Evolutionary conservation across 306 rosid genomes (phyloP), one percentile per base, ranked within the genome.

Genomic region (Quercus wislizeni): DNA sequence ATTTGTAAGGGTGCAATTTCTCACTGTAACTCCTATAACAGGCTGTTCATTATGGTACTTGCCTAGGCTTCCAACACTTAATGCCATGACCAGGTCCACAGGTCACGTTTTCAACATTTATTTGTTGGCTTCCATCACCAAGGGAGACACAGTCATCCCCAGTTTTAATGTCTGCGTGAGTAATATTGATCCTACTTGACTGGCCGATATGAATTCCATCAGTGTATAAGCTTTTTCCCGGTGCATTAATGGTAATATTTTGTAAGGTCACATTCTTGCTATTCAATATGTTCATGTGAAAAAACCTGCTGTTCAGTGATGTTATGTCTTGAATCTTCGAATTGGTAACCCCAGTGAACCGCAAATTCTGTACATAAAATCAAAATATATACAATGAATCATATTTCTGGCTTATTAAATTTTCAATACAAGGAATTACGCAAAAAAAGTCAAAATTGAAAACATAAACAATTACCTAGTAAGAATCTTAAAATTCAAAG

Each of bases 11-110:
- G 76, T 73, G 75, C 79, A 77, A 35, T 72, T 67, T 57, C 57
- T 56, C 18, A 77, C 71, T n/a, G 17, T 56, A 21, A 77, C 31
- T 3, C 75, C 73, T 4, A 8, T 8, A 4, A 82, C 82, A 41
- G 78, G 81, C 11, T 77, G 10, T 52, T 82, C 85, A 4, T 80
- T 13, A 15, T 35, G 69, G 70, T 73, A 82, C 81, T 77, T 80
- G 9, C 79, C 83, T 41, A 80, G 61, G 69, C 83, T 80, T 7
- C 78, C 85, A 23, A 82, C 70, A 18, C 75, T 55, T 6, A 21
- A 82, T 63, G 43, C 85, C 85, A 33, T 82, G 82, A 46, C 82
- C 79, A 0, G 52, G 76, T 15, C 79, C 82, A 58, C 86, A 78
- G 5, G 23, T 67, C 33, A 78, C 59, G 5, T 69, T 74, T 30